A percentile compares a stretch with the other conserved stretches of the same genome.
Conservation (phyloP, 768 basidiomycete species). For the Amanita inopinata region DNA sequence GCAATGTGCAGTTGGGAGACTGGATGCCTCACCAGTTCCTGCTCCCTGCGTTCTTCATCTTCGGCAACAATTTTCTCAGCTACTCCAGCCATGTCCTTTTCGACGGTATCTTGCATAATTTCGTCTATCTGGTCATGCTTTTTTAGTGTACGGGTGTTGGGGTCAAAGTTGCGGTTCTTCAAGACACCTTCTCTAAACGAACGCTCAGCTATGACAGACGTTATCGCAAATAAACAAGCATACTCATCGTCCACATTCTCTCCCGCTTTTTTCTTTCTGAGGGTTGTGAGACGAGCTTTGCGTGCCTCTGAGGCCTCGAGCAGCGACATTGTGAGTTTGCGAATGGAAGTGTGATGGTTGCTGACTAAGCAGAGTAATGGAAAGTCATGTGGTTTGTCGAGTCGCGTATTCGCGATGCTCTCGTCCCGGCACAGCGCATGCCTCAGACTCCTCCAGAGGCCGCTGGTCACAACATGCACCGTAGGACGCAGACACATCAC, state of each 20-base stretch:
- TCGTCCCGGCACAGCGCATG: constrained; percentile 19
- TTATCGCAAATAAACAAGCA: constrained; percentile 23
- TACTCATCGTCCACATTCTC: constrained; percentile 33
- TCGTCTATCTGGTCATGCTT: constrained; percentile 51
- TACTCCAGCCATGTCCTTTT: constrained; percentile 74
- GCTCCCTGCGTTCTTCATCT: constrained; percentile 74
- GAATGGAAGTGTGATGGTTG: constrained; percentile 5
- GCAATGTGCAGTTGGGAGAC: constrained; percentile 1
- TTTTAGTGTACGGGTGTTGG: constrained; percentile 68
- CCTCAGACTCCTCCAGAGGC: constrained; percentile 17
- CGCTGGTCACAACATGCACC: constrained; percentile 12
- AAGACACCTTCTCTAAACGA: constrained; percentile 26
- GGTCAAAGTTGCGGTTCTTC: constrained; percentile 82
- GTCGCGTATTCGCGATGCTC: constrained; percentile 15
- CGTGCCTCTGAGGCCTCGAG: constrained; percentile 72
- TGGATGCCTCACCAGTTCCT: constrained; percentile 64
- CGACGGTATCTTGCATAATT: constrained; percentile 74
- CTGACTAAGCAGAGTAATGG: constrained; percentile 23
- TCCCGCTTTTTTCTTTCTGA: constrained; percentile 65
- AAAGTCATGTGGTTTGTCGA: neutral
- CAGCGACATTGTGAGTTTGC: constrained; percentile 36
- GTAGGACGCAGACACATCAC: constrained; percentile 17
- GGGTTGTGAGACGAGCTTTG: constrained; percentile 70
- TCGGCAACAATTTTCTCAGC: constrained; percentile 79
- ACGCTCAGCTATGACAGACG: neutral